These are phyloP conservation scores for Bipolaris gigantea DNA, from an alignment of 2,329 filamentous ascomycete species.

Conservation along the genomic window DNA sequence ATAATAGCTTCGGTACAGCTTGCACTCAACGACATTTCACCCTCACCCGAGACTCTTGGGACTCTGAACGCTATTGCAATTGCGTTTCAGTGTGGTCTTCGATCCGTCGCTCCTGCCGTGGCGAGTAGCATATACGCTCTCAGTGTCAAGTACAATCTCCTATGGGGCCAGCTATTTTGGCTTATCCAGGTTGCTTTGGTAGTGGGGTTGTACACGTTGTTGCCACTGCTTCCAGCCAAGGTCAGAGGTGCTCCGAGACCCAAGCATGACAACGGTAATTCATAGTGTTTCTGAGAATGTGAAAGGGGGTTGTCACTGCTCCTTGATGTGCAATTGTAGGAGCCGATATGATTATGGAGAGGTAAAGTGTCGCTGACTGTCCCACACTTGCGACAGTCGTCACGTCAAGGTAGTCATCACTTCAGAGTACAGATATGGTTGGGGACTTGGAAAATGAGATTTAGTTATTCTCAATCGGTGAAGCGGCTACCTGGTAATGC, in stretches of 20 bases:
- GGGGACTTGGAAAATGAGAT: not conserved
- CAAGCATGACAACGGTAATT: not conserved
- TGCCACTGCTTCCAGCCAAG: constrained; percentile 31
- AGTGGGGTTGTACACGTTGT: constrained; percentile 16
- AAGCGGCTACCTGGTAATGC: not conserved
- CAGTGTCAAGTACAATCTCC: constrained; percentile 63
- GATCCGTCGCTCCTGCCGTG: constrained; percentile 67
- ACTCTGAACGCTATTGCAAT: constrained; percentile 72
- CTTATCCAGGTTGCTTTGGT: constrained; percentile 52
- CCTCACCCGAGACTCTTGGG: constrained; percentile 64
- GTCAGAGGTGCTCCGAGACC: constrained; percentile 19
- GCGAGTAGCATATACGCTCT: constrained; percentile 70
- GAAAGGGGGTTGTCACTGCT: too few relatives aligned
- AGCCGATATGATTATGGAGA: too few relatives aligned
- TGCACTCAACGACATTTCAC: constrained; percentile 72
- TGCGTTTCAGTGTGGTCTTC: constrained; percentile 62
- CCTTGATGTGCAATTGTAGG: not conserved
- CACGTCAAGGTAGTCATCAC: too few relatives aligned
- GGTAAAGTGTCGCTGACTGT: not conserved
- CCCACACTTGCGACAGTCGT: not conserved
- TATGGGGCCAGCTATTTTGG: constrained; percentile 69
- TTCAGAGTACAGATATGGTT: not conserved
- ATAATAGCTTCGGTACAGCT: constrained; percentile 64
- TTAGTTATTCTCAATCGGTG: not conserved
- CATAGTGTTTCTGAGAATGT: not conserved